Evolutionary conservation across 306 rosid species (phyloP), one percentile per base, ranked within the genome.

Genomic region (Fragaria nilgerrensis): DNA sequence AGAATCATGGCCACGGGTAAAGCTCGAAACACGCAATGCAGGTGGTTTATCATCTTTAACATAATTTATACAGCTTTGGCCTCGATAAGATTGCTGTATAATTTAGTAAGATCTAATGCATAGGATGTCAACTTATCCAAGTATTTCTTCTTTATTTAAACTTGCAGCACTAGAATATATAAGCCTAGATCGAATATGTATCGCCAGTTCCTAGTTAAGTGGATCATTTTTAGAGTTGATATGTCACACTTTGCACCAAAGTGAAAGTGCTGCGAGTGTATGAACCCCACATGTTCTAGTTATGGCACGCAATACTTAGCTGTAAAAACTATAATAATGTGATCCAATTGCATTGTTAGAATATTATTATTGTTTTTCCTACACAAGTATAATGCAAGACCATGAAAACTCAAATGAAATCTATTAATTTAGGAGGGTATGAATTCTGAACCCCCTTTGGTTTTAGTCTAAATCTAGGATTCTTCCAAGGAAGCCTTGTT

Each of bases 221-320:
- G 61, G 77, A 62, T 78, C 13, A 63, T 39, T 37, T 29, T 34
- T 37, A 62, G 61, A 44, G 74, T 63, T 7, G 66, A 62, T 53
- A 66, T 55, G 68, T 65, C 62, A 65, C 23, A 39, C 47, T 75
- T 68, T 71, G 74, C 44, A 64, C 27, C 64, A 78, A 76, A 72
- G 75, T 67, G 73, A 47, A 63, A 72, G 70, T 37, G 43, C 43
- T 27, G 7, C 15, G 17, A 2, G 41, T 4, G n/a, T 73, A n/a
- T n/a, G 81, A 83, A 25, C 66, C 62, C 84, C 79, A 76, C 81
- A 37, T 80, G 86, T 58, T 66, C 66, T 81, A 72, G 45, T 19
- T 39, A 32, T 75, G 75, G 83, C 79, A 72, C 73, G 49, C 84
- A 79, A 75, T 67, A 39, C 68, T 79, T 68, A 66, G 84, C 84